Percentiles rank a stretch among this genome's conserved stretches.
Conservation (phyloP, 2,329 filamentous ascomycete genomes). For the Aureobasidium zeae region DNA sequence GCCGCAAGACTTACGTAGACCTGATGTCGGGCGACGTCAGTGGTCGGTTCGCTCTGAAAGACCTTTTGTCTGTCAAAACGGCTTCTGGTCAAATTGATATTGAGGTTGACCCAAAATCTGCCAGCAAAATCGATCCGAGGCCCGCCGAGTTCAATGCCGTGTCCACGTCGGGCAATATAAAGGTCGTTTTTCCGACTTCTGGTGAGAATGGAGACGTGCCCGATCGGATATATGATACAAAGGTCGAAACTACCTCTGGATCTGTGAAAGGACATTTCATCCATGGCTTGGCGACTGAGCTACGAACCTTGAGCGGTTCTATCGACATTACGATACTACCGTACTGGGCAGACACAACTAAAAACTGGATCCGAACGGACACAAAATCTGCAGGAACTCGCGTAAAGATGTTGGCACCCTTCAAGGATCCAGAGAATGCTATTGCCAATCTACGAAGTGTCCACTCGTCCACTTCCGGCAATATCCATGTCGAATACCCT, state of each 20-base stretch:
- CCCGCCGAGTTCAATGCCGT: slow-evolving; percentile 32
- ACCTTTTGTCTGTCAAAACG: slow-evolving; percentile 33
- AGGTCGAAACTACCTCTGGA: slow-evolving; percentile 31
- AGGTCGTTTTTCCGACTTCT: slow-evolving; percentile 25
- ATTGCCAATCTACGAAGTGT: slow-evolving; percentile 27
- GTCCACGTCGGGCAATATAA: slow-evolving; percentile 32
- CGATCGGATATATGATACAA: slow-evolving; percentile 34
- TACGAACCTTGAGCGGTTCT: slow-evolving; percentile 31
- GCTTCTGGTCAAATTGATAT: slow-evolving; percentile 35
- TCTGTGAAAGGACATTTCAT: slow-evolving; percentile 33
- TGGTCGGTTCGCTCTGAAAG: slow-evolving; percentile 33
- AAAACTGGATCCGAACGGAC: slow-evolving; percentile 27
- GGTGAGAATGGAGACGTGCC: slow-evolving; percentile 25
- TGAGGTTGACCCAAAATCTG: slow-evolving; percentile 31
- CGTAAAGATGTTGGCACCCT: slow-evolving; percentile 28
- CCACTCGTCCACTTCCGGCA: slow-evolving; percentile 31
- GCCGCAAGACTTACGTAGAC: slow-evolving; percentile 32
- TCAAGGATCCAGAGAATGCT: slow-evolving; percentile 21
- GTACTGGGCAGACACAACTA: slow-evolving; percentile 22
- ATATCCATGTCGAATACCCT: slow-evolving; percentile 32
- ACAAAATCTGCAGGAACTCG: slow-evolving; percentile 30
- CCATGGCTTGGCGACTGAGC: slow-evolving; percentile 31
- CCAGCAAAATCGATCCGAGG: slow-evolving; percentile 21
- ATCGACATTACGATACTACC: slow-evolving; percentile 33
- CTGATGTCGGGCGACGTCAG: slow-evolving; percentile 34